These are phyloP conservation scores for Lachnellula arida DNA, from an alignment of 2,329 filamentous ascomycete genomes.

Conservation along the genomic window DNA sequence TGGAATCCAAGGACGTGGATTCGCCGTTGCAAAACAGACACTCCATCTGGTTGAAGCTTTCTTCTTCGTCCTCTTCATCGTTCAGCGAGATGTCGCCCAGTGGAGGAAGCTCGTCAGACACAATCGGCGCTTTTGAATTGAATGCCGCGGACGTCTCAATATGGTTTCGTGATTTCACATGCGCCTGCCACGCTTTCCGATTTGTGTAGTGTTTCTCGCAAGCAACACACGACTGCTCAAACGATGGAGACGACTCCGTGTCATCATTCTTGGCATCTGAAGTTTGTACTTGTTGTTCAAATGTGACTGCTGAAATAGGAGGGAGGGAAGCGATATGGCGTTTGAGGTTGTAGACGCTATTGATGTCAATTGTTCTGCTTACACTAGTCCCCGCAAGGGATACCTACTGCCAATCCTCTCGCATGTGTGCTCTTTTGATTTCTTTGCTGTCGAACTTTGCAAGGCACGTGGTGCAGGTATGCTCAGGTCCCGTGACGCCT, in stretches of 20 bases:
- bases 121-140: neutral
- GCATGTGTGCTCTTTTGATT: constrained; percentile 6
- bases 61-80: constrained; percentile 2
- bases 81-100: neutral
- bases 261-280: neutral
- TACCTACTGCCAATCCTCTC: constrained; percentile 10
- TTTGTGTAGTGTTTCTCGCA: constrained; percentile 11
- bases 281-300: constrained; percentile 9
- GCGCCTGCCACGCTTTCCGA: constrained; percentile 13
- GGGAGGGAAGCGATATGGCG: constrained; percentile 15
- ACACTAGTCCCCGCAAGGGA: neutral
- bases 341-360: constrained; percentile 21
- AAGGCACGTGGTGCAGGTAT: constrained; percentile 5
- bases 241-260: neutral
- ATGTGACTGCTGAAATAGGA: constrained; percentile 11
- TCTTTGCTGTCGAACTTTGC: constrained; percentile 4
- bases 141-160: constrained; percentile 1
- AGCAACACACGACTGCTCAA: constrained; percentile 9
- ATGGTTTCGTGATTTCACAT: constrained; percentile 16
- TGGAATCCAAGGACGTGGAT: constrained; percentile 33
- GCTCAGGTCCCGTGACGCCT: neutral
- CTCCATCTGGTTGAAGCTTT: constrained; percentile 26
- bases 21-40: constrained; percentile 42
- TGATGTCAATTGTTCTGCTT: neutral
- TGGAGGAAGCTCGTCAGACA: neutral